A percentile compares a stretch with the other conserved stretches of the same genome.
These are phyloP conservation scores for Xanthoceras sorbifolium DNA, from an alignment of 345 rosid genomes.

Conservation along the genomic window DNA sequence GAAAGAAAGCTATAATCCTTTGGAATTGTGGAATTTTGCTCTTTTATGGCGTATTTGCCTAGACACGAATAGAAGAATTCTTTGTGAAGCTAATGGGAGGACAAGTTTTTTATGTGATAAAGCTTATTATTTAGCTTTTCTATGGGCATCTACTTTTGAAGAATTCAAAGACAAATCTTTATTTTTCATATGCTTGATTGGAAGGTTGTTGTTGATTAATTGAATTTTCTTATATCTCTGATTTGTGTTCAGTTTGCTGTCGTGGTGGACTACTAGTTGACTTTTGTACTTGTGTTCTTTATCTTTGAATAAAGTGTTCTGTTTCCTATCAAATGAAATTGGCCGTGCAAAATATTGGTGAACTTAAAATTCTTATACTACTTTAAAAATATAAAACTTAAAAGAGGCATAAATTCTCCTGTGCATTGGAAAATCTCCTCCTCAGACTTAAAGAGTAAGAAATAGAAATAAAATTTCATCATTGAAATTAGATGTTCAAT, in stretches of 20 bases:
- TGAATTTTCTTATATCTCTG: neutral
- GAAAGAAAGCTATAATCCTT: neutral
- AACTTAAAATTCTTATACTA: neutral
- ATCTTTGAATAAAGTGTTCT: neutral
- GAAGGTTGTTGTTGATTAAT: neutral
- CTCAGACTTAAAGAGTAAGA: neutral
- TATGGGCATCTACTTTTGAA: neutral
- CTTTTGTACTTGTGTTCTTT: neutral
- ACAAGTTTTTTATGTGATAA: neutral
- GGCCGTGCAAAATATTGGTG: neutral
- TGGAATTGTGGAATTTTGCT: neutral
- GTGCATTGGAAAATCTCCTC: neutral
- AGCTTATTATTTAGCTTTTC: neutral
- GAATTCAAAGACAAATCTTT: neutral
- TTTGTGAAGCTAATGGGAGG: neutral
- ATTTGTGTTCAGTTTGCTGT: neutral
- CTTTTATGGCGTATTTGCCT: neutral
- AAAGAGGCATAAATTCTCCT: neutral
- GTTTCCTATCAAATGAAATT: neutral
- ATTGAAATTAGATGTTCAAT: neutral
- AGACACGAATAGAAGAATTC: neutral
- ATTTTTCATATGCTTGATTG: neutral
- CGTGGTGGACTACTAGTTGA: neutral
- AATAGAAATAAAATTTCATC: neutral
- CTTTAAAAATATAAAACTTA: too few relatives aligned